Evolutionary conservation across 495 filamentous ascomycete genomes (phyloP).

Genomic region (Xylaria sp.): DNA sequence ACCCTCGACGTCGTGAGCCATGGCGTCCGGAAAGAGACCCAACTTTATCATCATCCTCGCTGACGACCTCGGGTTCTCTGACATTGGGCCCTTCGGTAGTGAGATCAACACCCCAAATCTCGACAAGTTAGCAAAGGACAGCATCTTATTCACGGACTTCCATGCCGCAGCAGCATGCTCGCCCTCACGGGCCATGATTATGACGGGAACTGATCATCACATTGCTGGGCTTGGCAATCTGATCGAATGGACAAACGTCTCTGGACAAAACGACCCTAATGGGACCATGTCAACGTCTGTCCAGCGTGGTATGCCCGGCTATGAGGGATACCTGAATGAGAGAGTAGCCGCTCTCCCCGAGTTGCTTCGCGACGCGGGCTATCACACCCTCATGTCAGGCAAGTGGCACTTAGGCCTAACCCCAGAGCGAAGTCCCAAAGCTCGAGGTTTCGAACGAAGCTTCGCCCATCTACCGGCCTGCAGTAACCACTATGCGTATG

Average conservation of each 20-base stretch:
- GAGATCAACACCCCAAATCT: slow-evolving; percentile 70
- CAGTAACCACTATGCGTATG: slow-evolving; percentile 67
- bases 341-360: slow-evolving; percentile 68
- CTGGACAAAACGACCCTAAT: slow-evolving; percentile 40
- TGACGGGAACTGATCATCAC: slow-evolving; percentile 62
- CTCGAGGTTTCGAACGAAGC: slow-evolving; percentile 52
- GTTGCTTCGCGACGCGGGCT: slow-evolving; percentile 66
- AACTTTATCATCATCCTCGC: slow-evolving; percentile 70
- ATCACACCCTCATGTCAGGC: slow-evolving; percentile 67
- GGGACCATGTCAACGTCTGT: slow-evolving; percentile 48
- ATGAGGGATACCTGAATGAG: slow-evolving; percentile 71
- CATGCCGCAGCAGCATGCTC: slow-evolving; percentile 71
- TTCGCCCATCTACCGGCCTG: slow-evolving; percentile 53
- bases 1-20: slow-evolving; percentile 11
- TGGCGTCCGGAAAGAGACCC: slow-evolving; percentile 45
- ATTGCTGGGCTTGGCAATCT: slow-evolving; percentile 58
- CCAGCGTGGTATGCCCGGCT: slow-evolving; percentile 62
- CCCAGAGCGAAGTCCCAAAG: slow-evolving; percentile 48
- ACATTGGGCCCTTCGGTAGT: slow-evolving; percentile 66
- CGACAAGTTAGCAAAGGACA: slow-evolving; percentile 60
- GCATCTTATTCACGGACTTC: slow-evolving; percentile 67
- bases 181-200: slow-evolving; percentile 67
- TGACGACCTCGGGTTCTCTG: slow-evolving; percentile 70
- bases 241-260: slow-evolving; percentile 48
- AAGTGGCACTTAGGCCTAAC: slow-evolving; percentile 65